These are phyloP conservation scores for Porphyra umbilicalis DNA, from an alignment of 31 red algal genomes.

Conservation along the genomic window DNA sequence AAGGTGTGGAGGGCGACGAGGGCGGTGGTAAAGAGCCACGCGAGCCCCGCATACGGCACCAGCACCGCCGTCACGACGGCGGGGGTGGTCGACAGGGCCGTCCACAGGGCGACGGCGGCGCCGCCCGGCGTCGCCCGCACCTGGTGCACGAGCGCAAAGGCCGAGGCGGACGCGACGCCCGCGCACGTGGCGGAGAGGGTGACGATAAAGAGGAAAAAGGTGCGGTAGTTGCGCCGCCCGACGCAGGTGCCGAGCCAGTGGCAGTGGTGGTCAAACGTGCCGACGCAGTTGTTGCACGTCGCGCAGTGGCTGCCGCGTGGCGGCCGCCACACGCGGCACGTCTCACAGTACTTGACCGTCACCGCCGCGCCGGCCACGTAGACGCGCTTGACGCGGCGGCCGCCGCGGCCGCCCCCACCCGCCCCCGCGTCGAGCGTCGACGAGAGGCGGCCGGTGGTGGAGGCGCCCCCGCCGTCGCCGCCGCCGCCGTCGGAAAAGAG, in stretches of 20 bases:
- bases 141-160: not conserved
- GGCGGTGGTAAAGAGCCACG: conserved; percentile 5
- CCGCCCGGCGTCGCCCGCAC: not conserved
- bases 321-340: not conserved
- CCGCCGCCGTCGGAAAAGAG: too few relatives aligned
- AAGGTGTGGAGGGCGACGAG: conserved; percentile 48
- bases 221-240: not conserved
- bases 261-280: not conserved
- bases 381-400: not conserved
- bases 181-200: not conserved
- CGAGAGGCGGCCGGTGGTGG: not conserved
- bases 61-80: not conserved
- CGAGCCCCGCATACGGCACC: not conserved
- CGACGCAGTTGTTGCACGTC: not conserved
- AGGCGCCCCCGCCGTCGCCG: not conserved
- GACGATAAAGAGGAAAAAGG: not conserved
- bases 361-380: not conserved
- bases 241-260: not conserved
- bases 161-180: not conserved
- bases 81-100: not conserved
- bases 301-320: not conserved
- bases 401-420: not conserved
- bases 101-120: not conserved
- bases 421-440: not conserved
- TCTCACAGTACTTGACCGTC: not conserved